Base-by-base conservation (phyloP, 257 asterid species). In the Ophiorrhiza pumila region DNA sequence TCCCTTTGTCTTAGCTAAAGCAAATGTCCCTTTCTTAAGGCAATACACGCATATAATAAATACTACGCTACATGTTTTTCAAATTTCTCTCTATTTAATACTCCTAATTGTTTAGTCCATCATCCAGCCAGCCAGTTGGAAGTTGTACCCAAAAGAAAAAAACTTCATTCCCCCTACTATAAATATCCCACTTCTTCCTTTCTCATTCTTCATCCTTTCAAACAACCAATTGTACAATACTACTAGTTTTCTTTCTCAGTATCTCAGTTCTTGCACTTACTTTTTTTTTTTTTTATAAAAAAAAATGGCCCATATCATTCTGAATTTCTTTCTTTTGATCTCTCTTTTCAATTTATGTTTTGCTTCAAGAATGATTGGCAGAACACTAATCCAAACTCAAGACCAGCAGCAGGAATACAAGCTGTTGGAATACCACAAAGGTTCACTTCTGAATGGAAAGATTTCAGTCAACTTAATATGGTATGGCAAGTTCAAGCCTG, bases 401-500 rank as follows among this genome's bases (percentile, higher is more conserved):
- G 75, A 84, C 9, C 78, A 58, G n/a, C 85, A 75, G n/a, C n/a
- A n/a, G n/a, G n/a, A n/a, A 72, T 76, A 25, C 69, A 79, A 82
- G 61, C 69, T 85, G 0, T 78, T 89, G 20, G 74, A 76, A 1
- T 89, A 86, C 69, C 96, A 90, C 92, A 84, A 83, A 8, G 96
- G 96, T 41, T 35, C 87, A 25, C 95, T 90, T 20, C 90, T 90
- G 14, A 68, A 59, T 7, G 96, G 96, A 46, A 85, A 58, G 66
- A 85, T 87, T 56, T 77, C 96, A 32, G 76, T 90, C 1, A 88
- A 88, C 42, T 70, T 88, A 9, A 85, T 90, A 0, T 90, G 91
- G 93, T 90, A 90, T 73, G 95, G 96, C 17, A 83, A 85, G 11
- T 88, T 88, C 86, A 84, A 81, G 49, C 86, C 97, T 0, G 71